Conservation (phyloP, 306 rosid genomes). For the Rosa lucieae region DNA sequence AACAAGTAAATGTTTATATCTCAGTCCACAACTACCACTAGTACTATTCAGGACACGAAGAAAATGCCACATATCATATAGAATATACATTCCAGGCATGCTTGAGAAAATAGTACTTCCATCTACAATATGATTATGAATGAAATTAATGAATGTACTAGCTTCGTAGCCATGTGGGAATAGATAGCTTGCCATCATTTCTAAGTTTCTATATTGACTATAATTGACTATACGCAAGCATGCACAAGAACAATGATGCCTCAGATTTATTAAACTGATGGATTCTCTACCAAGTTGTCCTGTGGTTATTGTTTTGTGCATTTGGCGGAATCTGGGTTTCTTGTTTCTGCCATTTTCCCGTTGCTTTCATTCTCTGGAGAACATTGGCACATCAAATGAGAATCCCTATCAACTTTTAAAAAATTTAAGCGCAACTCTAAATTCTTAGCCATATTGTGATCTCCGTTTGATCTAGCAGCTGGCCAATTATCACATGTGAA, state of each 20-base stretch:
- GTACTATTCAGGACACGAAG: no score
- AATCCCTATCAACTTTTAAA: not conserved
- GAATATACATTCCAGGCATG: not conserved
- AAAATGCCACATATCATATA: not conserved
- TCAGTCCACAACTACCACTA: not conserved
- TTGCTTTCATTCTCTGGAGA: not conserved
- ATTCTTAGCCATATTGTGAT: not conserved
- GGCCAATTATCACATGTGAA: not conserved
- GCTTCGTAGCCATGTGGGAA: not conserved
- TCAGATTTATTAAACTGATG: not conserved
- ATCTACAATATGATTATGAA: not conserved
- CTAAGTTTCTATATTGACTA: not conserved
- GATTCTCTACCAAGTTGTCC: not conserved
- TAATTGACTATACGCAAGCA: not conserved
- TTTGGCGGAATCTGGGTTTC: not conserved
- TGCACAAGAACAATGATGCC: not conserved
- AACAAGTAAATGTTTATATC: not conserved
- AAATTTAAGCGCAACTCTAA: not conserved
- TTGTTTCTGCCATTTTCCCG: not conserved
- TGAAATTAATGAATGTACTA: not conserved
- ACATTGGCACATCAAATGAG: not conserved
- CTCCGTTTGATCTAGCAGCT: not conserved
- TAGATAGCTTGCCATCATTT: not conserved
- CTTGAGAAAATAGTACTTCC: not conserved
- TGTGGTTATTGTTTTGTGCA: not conserved